Conservation (phyloP, 2,329 filamentous ascomycete species). For the Atkinsonella texensis region DNA sequence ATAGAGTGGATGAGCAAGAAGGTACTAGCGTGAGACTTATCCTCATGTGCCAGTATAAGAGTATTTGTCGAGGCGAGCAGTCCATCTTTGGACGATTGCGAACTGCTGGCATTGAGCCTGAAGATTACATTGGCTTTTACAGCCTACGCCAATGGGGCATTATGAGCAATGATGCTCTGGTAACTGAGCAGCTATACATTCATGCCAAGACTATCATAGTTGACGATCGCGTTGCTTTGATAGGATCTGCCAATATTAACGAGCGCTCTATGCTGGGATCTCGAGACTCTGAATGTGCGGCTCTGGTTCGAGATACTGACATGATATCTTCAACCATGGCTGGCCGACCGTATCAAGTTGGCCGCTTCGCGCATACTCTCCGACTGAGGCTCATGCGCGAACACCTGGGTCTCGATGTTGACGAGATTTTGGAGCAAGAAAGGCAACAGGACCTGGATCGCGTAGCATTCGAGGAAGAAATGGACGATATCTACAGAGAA, state of each 20-base stretch:
- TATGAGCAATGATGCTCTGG: conserved; percentile 72
- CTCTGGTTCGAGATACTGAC: conserved; percentile 83
- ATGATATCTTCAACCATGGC: conserved; percentile 90
- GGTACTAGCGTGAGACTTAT: conserved; percentile 91
- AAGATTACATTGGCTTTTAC: conserved; percentile 94
- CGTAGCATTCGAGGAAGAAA: conserved; percentile 43
- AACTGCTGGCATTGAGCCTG: conserved; percentile 72
- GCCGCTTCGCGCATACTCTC: conserved; percentile 83
- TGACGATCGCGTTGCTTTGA: conserved; percentile 84
- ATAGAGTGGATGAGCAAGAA: conserved; percentile 86
- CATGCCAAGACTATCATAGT: conserved; percentile 96
- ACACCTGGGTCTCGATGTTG: conserved; percentile 89
- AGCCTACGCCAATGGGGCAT: conserved; percentile 85
- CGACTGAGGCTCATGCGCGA: conserved; percentile 92
- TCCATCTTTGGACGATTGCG: conserved; percentile 85
- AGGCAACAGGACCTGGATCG: conserved; percentile 54
- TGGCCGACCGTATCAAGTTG: conserved; percentile 77
- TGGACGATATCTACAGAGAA: conserved; percentile 50
- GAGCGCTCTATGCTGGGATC: conserved; percentile 90
- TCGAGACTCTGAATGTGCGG: conserved; percentile 84
- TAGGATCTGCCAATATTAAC: conserved; percentile 97
- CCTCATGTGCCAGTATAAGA: conserved; percentile 93
- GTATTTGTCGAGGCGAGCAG: conserved; percentile 82
- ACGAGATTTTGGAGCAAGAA: conserved; percentile 75
- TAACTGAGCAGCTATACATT: conserved; percentile 95